phyloP scores from a whole-genome alignment of 768 basidiomycete genomes.

The Solioccasus polychromus region DNA sequence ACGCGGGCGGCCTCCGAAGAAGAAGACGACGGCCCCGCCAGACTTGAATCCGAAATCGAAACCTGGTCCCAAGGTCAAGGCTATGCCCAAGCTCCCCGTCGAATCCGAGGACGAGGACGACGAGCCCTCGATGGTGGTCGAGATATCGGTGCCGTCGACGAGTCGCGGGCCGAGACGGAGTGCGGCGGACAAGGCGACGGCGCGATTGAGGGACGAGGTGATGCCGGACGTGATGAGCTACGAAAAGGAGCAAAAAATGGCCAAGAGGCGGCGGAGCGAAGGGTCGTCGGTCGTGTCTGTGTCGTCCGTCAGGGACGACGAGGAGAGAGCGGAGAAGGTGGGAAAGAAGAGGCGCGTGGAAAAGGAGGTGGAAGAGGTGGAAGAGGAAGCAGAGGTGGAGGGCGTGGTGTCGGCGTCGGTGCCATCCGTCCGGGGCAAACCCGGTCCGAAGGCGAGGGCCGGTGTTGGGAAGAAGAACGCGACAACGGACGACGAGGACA shows the following conservation, averaged over 20 bases:
- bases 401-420: slow-evolving; percentile 12
- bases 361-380: slow-evolving; percentile 15
- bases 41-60: too few species aligned
- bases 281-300: slow-evolving; percentile 23
- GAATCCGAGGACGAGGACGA: background rate
- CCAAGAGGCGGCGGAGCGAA: slow-evolving; percentile 30
- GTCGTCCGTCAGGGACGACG: slow-evolving; percentile 4
- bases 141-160: slow-evolving; percentile 8
- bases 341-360: slow-evolving; percentile 19
- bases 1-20: slow-evolving; percentile 18
- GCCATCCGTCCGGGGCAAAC: too few species aligned
- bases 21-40: too few species aligned
- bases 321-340: slow-evolving; percentile 19
- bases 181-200: slow-evolving; percentile 52
- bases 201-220: slow-evolving; percentile 46
- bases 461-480: too few species aligned
- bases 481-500: too few species aligned
- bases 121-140: slow-evolving; percentile 14
- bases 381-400: slow-evolving; percentile 26
- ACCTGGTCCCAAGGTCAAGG: slow-evolving; percentile 1
- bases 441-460: too few species aligned
- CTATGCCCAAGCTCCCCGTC: slow-evolving; percentile 1
- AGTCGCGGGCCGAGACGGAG: slow-evolving; percentile 39
- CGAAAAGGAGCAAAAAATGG: slow-evolving; percentile 60
- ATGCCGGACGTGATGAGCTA: slow-evolving; percentile 78